A percentile compares a stretch with the other conserved stretches of the same genome.
Conservation (phyloP, 2,329 filamentous ascomycete species). For the Malbranchea zuffiana region DNA sequence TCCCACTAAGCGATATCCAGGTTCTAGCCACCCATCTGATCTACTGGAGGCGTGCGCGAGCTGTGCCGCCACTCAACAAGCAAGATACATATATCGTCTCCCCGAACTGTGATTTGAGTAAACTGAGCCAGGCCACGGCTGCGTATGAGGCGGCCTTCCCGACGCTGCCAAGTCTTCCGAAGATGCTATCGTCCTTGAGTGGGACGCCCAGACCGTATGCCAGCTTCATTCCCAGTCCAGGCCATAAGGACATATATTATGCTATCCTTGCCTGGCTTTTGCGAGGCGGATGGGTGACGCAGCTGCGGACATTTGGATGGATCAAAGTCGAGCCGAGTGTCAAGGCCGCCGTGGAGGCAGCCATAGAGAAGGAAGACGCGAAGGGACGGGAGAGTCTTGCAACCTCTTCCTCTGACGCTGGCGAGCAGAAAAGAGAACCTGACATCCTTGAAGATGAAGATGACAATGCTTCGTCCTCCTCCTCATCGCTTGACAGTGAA, state of each 20-base stretch:
- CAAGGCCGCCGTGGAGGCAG: slow-evolving; percentile 65
- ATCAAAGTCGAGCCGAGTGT: slow-evolving; percentile 75
- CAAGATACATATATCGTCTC: slow-evolving; percentile 86
- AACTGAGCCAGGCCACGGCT: slow-evolving; percentile 56
- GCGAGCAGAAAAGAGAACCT: slow-evolving; percentile 10
- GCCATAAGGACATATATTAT: slow-evolving; percentile 78
- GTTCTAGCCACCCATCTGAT: slow-evolving; percentile 87
- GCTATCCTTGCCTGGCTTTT: slow-evolving; percentile 89
- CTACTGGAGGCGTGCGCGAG: slow-evolving; percentile 86
- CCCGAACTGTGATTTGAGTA: slow-evolving; percentile 70
- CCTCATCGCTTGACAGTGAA: slow-evolving; percentile 28
- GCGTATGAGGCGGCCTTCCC: slow-evolving; percentile 72
- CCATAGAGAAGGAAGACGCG: slow-evolving; percentile 58
- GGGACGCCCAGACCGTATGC: slow-evolving; percentile 73
- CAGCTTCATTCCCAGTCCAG: slow-evolving; percentile 71
- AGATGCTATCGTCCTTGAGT: slow-evolving; percentile 77
- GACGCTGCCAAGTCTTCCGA: slow-evolving; percentile 67
- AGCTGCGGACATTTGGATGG: slow-evolving; percentile 84
- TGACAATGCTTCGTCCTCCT: slow-evolving; percentile 27
- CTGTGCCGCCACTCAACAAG: slow-evolving; percentile 80
- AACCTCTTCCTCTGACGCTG: slow-evolving; percentile 7
- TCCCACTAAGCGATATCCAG: slow-evolving; percentile 70
- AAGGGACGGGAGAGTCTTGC: slow-evolving; percentile 28
- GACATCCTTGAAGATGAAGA: slow-evolving; percentile 15
- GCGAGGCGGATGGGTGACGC: slow-evolving; percentile 84